Evolutionary conservation across 139 green algal species (phyloP).

Genomic region (Deuterostichococcus epilithicus): DNA sequence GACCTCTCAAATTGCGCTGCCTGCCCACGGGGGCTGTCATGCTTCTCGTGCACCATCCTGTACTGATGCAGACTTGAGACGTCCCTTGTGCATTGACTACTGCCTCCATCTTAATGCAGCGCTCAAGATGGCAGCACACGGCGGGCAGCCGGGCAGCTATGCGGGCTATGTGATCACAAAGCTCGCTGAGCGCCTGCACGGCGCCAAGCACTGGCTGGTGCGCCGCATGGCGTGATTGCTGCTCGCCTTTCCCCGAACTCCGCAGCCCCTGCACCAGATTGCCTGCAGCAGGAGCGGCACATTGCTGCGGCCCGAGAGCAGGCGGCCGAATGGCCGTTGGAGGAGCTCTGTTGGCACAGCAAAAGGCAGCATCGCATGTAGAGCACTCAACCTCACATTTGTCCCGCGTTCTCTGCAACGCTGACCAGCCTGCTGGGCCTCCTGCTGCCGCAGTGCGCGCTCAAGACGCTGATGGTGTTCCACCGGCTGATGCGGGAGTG

Average conservation of each 20-base stretch:
- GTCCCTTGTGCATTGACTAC: background rate
- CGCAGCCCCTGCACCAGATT: too few relatives aligned
- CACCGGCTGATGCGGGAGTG: conserved; percentile 82
- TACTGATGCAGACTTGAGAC: too few relatives aligned
- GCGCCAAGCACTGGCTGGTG: conserved; percentile 48
- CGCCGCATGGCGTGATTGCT: background rate
- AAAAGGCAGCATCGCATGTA: too few relatives aligned
- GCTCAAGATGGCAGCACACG: conserved; percentile 28
- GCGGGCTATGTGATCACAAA: conserved; percentile 38
- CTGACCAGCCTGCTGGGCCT: background rate
- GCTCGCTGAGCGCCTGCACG: conserved; percentile 38
- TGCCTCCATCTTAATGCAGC: conserved; percentile 12
- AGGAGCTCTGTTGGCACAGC: too few relatives aligned
- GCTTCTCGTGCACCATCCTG: background rate
- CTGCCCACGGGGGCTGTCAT: too few relatives aligned
- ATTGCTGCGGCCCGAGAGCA: background rate
- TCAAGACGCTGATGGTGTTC: conserved; percentile 84
- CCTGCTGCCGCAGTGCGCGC: conserved; percentile 40
- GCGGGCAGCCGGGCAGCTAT: background rate
- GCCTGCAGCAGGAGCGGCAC: too few relatives aligned
- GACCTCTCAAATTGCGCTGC: too few relatives aligned
- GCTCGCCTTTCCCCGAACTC: background rate
- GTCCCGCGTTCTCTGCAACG: too few relatives aligned
- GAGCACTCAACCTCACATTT: too few relatives aligned
- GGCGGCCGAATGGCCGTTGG: too few relatives aligned